phyloP scores from a whole-genome alignment of 78 protist species.

The Anaeramoeba ignava region DNA sequence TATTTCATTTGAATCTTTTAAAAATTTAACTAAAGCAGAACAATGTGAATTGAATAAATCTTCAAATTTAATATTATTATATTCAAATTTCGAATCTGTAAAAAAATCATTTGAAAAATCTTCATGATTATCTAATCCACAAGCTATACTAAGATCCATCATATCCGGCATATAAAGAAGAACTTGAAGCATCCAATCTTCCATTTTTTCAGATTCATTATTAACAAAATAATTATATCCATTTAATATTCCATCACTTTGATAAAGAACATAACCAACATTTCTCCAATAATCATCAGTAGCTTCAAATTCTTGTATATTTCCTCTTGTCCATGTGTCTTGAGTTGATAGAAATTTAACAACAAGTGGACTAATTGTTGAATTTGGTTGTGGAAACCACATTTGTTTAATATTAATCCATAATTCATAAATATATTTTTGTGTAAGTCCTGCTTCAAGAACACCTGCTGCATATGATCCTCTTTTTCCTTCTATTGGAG shows the following conservation, averaged over 20 bases:
- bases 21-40: neutral
- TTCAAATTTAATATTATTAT: neutral
- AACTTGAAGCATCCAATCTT: neutral
- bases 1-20: neutral
- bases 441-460: neutral
- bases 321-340: neutral
- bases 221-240: neutral
- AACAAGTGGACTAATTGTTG: neutral
- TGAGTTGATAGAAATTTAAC: neutral
- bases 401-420: neutral
- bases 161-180: neutral
- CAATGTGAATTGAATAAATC: neutral
- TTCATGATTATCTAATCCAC: neutral
- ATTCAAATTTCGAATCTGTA: neutral
- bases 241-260: neutral
- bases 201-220: neutral
- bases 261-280: neutral
- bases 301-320: neutral
- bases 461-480: neutral
- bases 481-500: neutral
- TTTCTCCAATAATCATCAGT: neutral
- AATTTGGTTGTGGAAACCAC: neutral
- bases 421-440: neutral
- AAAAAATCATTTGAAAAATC: neutral
- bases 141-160: neutral